phyloP scores from a whole-genome alignment of 2,329 filamentous ascomycete genomes.

The Alternaria dauci region DNA sequence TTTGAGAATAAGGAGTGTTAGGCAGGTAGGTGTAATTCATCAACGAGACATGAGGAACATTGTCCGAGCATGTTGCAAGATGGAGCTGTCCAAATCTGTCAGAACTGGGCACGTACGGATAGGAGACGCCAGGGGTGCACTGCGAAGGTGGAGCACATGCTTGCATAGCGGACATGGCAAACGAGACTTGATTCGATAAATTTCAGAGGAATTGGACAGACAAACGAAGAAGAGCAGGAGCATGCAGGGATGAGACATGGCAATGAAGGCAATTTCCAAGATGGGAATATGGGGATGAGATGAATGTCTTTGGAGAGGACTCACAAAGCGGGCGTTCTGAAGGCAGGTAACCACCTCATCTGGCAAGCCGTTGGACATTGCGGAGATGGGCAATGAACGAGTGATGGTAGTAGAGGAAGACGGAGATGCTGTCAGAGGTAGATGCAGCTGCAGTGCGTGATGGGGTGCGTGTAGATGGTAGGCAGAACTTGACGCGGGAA shows the following conservation, averaged over 20 bases:
- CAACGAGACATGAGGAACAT: conserved; percentile 88
- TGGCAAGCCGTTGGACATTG: conserved; percentile 71
- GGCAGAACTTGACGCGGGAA: conserved; percentile 11
- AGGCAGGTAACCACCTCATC: conserved; percentile 88
- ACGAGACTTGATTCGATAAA: background rate
- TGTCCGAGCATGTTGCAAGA: conserved; percentile 85
- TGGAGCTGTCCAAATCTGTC: conserved; percentile 72
- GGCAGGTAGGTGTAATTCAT: conserved; percentile 99
- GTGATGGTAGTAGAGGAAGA: conserved; percentile 17
- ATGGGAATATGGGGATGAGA: background rate
- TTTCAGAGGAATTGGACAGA: background rate
- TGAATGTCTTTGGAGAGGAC: conserved; percentile 24
- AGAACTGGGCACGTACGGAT: conserved; percentile 5
- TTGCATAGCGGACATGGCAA: background rate
- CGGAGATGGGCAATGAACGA: conserved; percentile 1
- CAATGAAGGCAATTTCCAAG: background rate
- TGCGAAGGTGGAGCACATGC: background rate
- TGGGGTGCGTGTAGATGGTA: conserved; percentile 4
- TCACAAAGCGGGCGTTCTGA: conserved; percentile 92
- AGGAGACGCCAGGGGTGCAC: background rate
- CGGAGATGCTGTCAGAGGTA: conserved; percentile 2
- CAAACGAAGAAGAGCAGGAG: conserved; percentile 1
- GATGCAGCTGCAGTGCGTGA: conserved; percentile 2
- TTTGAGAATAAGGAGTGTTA: conserved; percentile 69
- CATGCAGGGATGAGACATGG: background rate